Conservation (phyloP, 2,329 filamentous ascomycete species). For the Verruconis gallopava region DNA sequence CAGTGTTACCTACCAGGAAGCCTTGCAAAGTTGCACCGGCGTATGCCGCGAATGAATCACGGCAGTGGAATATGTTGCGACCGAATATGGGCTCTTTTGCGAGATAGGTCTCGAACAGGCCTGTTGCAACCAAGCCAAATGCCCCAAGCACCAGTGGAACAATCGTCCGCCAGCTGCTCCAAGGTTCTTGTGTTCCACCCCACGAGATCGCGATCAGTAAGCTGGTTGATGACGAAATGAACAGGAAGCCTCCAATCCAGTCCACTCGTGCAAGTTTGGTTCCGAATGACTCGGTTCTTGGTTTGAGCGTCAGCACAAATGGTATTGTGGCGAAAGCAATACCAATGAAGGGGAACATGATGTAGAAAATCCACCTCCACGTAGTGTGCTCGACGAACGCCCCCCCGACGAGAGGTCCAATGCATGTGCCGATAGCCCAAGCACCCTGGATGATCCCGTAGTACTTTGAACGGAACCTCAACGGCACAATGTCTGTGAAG, state of each 20-base stretch:
- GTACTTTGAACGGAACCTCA: conserved; percentile 8
- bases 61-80: conserved; percentile 24
- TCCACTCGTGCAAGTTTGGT: conserved; percentile 23
- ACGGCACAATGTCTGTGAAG: conserved; percentile 13
- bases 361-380: conserved; percentile 27
- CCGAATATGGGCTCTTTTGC: conserved; percentile 24
- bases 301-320: conserved; percentile 3
- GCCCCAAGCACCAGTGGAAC: conserved; percentile 26
- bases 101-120: conserved; percentile 21
- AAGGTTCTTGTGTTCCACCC: conserved; percentile 28
- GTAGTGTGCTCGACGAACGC: conserved; percentile 14
- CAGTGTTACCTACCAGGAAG: conserved; percentile 31
- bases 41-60: conserved; percentile 26
- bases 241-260: conserved; percentile 31
- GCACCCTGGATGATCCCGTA: conserved; percentile 7
- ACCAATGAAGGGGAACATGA: conserved; percentile 25
- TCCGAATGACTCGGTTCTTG: conserved; percentile 2
- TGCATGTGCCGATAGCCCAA: conserved; percentile 22
- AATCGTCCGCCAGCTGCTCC: conserved; percentile 27
- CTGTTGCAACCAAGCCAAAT: conserved; percentile 19
- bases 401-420: conserved; percentile 23
- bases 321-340: conserved; percentile 15
- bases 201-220: conserved; percentile 32
- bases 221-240: conserved; percentile 23
- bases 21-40: conserved; percentile 29